Conservation (phyloP, 352 stramenopile genomes). For the Pythium pectinolyticum region DNA sequence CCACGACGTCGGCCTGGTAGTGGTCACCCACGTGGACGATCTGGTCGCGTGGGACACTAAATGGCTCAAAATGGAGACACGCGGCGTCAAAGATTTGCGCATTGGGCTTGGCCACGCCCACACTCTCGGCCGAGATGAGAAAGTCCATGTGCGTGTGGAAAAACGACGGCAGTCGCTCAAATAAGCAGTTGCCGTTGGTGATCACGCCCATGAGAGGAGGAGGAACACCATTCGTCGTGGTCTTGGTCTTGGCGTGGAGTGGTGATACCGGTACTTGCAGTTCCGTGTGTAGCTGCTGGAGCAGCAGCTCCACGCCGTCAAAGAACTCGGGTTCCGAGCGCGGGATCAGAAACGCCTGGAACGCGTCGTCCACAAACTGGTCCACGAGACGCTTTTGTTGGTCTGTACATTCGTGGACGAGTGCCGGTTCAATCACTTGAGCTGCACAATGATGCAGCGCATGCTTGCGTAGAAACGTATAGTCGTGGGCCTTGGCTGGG, state of each 20-base stretch:
- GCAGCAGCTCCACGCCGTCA: constrained; percentile 48
- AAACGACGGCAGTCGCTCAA: constrained; percentile 40
- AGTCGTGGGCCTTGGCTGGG: constrained; percentile 59
- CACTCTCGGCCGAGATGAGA: constrained; percentile 54
- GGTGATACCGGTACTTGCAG: constrained; percentile 26
- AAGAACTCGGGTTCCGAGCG: constrained; percentile 67
- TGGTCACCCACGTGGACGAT: constrained; percentile 77
- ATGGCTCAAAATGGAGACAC: constrained; percentile 28
- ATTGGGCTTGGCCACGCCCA: constrained; percentile 47
- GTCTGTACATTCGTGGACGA: constrained; percentile 12
- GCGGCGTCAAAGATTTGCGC: constrained; percentile 61
- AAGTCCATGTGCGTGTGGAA: constrained; percentile 50
- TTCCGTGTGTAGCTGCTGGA: constrained; percentile 37
- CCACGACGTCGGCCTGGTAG: constrained; percentile 69
- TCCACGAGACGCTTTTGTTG: no score
- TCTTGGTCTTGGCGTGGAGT: no score
- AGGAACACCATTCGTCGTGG: not conserved
- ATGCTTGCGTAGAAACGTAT: constrained; percentile 64
- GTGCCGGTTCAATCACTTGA: constrained; percentile 15
- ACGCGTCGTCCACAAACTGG: constrained; percentile 48
- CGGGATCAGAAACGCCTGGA: constrained; percentile 55
- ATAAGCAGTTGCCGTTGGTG: constrained; percentile 72
- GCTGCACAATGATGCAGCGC: constrained; percentile 50
- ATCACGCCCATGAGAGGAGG: constrained; percentile 48
- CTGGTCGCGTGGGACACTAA: constrained; percentile 30